Evolutionary conservation across 1,139 yeast species (phyloP).

Genomic region (Maudiozyma humilis): DNA sequence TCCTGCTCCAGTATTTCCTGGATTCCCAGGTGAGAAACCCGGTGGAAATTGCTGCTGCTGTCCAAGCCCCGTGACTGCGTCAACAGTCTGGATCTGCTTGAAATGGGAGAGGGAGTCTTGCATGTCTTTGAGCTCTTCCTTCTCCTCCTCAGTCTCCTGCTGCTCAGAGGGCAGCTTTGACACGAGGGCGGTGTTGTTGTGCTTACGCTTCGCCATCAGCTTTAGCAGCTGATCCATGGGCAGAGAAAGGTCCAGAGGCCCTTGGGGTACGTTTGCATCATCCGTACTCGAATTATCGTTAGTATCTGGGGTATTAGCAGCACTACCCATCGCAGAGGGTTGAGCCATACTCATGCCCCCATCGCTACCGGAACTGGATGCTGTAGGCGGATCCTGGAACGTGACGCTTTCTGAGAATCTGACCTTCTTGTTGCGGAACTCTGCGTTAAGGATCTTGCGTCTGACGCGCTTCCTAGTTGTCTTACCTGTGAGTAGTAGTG

Average conservation of each 20-base stretch:
- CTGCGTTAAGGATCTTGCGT: conserved; percentile 31
- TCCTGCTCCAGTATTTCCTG: neutral
- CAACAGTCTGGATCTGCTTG: conserved; percentile 53
- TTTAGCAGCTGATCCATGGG: conserved; percentile 67
- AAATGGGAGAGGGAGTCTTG: conserved; percentile 59
- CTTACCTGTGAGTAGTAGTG: conserved; percentile 65
- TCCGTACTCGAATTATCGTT: conserved; percentile 5
- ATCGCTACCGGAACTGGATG: too few species aligned
- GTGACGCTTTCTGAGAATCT: conserved; percentile 60
- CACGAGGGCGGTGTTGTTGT: conserved; percentile 24
- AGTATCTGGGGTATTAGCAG: conserved; percentile 7
- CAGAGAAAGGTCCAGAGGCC: conserved; percentile 46
- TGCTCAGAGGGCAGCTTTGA: conserved; percentile 26
- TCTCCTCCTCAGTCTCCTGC: conserved; percentile 34
- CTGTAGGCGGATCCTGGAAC: conserved; percentile 24
- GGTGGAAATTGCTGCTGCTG: conserved; percentile 7
- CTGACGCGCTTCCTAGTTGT: conserved; percentile 33
- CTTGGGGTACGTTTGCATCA: conserved; percentile 7
- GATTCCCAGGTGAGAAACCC: neutral
- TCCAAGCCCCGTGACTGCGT: conserved; percentile 41
- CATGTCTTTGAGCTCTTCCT: conserved; percentile 58
- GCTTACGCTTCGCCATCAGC: conserved; percentile 34
- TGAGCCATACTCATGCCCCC: conserved; percentile 9
- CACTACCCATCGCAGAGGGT: conserved; percentile 7
- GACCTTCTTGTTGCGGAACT: conserved; percentile 44